Evolutionary conservation across 805 yeast species (phyloP), one percentile per base, ranked within the genome.

Genomic region (Candida xyloterini): DNA sequence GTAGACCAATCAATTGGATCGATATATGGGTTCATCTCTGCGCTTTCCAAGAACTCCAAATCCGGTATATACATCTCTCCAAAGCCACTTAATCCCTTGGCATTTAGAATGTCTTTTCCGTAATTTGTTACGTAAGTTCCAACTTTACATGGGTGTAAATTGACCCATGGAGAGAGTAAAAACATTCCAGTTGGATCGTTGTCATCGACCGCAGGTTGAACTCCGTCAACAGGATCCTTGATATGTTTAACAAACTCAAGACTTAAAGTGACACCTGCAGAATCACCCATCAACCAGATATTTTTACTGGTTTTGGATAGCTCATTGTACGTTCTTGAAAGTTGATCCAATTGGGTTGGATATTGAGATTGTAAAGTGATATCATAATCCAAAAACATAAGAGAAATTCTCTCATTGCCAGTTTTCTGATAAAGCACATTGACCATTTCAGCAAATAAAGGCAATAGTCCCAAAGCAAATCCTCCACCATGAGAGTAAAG

Each of bases 401-500:
- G 27, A 5, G 47, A 43, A 6, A 43, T 16, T 23, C 36, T 14
- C 13, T 40, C 42, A 21, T 39, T 33, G 2, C 33, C 33, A 3
- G 28, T 11, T 15, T 15, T 34, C 16, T 22, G 16, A 18, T 43
- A 38, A 14, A 43, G 10, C 15, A 18, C 25, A 7, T 35, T 24
- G n/a, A 28, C 16, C 16, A 35, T 20, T 5, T 38, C 29, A 9
- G 33, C 30, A 14, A 34, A 25, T 7, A 29, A 10, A 10, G 47
- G 47, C 9, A 35, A 26, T 37, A 43, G 10, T 15, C 47, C 47
- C 31, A 38, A 38, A 7, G 22, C 32, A 27, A 30, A 38, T 9
- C 47, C 47, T 10, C 47, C 43, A 8, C 47, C 47, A 31, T 43
- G 47, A 14, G 18, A 27, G 15, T 38, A 43, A 8, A 38, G 15